phyloP scores from a whole-genome alignment of 352 stramenopile genomes.

The Elongisporangium undulatum region DNA sequence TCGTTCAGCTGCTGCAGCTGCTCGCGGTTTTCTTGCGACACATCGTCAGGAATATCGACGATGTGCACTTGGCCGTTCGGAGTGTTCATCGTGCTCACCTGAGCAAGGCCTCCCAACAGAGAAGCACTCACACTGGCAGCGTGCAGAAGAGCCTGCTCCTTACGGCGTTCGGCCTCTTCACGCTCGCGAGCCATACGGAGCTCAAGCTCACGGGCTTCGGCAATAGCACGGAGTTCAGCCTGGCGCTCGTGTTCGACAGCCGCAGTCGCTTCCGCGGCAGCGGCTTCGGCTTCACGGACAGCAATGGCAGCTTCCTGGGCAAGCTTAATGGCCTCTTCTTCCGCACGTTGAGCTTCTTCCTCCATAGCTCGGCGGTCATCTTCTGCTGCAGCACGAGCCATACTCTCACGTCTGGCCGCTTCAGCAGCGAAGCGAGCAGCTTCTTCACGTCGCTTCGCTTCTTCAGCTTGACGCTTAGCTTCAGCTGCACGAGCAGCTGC shows the following conservation, averaged over 20 bases:
- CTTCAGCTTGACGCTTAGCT: slow-evolving; percentile 65
- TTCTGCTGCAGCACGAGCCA: slow-evolving; percentile 44
- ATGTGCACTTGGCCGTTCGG: slow-evolving; percentile 69
- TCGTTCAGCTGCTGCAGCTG: slow-evolving; percentile 85
- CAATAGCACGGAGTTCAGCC: slow-evolving; percentile 75
- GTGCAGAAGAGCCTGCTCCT: slow-evolving; percentile 56
- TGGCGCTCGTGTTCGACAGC: slow-evolving; percentile 80
- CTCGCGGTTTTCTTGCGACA: slow-evolving; percentile 84
- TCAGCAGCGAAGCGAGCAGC: slow-evolving; percentile 56
- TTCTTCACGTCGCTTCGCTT: slow-evolving; percentile 82
- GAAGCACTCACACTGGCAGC: slow-evolving; percentile 76
- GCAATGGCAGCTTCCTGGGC: slow-evolving; percentile 50
- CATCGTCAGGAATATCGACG: slow-evolving; percentile 76
- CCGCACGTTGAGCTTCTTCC: slow-evolving; percentile 58
- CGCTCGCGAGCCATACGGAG: slow-evolving; percentile 49
- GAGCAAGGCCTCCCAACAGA: slow-evolving; percentile 67
- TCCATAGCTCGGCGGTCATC: slow-evolving; percentile 68
- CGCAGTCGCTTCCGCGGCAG: slow-evolving; percentile 68
- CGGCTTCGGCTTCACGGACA: slow-evolving; percentile 54
- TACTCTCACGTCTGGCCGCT: slow-evolving; percentile 45
- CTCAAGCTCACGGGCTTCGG: slow-evolving; percentile 64
- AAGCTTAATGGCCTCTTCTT: slow-evolving; percentile 54
- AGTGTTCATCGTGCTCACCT: slow-evolving; percentile 73
- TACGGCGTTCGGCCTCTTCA: slow-evolving; percentile 48
- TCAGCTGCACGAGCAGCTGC: slow-evolving; percentile 70